phyloP scores from a whole-genome alignment of 495 filamentous ascomycete species.

The Talaromyces thailandensis region DNA sequence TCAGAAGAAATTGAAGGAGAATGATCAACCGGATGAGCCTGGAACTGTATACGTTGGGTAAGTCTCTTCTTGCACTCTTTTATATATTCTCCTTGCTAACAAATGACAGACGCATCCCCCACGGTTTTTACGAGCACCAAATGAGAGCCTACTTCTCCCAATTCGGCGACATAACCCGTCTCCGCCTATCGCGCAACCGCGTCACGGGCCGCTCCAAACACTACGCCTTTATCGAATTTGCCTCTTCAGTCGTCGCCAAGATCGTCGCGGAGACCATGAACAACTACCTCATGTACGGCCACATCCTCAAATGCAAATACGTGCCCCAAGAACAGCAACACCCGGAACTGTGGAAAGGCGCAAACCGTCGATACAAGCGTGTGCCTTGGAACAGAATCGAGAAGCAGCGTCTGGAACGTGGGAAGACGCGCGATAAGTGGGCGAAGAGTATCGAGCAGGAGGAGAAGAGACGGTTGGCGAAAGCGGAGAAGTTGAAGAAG shows the following conservation, averaged over 20 bases:
- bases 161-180: conserved; percentile 73
- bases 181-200: conserved; percentile 84
- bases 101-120: conserved; percentile 60
- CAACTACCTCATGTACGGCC: conserved; percentile 91
- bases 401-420: conserved; percentile 60
- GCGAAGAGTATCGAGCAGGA: conserved; percentile 59
- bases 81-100: conserved; percentile 13
- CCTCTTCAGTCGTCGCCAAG: conserved; percentile 64
- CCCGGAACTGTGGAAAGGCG: conserved; percentile 73
- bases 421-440: conserved; percentile 67
- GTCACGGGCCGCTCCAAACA: conserved; percentile 83
- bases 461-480: conserved; percentile 52
- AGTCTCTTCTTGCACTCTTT: conserved; percentile 9
- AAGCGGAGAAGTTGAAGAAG: conserved; percentile 65
- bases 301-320: conserved; percentile 77
- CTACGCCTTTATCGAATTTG: conserved; percentile 90
- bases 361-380: conserved; percentile 78
- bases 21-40: conserved; percentile 40
- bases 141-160: conserved; percentile 93
- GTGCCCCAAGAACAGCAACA: conserved; percentile 71
- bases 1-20: conserved; percentile 38
- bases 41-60: conserved; percentile 80
- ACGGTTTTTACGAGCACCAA: conserved; percentile 93
- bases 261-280: conserved; percentile 93
- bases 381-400: conserved; percentile 80